A percentile compares a stretch with the other conserved stretches of the same genome.
Evolutionary conservation across 768 basidiomycete species (phyloP).

Genomic region (Boletus rex-veris): DNA sequence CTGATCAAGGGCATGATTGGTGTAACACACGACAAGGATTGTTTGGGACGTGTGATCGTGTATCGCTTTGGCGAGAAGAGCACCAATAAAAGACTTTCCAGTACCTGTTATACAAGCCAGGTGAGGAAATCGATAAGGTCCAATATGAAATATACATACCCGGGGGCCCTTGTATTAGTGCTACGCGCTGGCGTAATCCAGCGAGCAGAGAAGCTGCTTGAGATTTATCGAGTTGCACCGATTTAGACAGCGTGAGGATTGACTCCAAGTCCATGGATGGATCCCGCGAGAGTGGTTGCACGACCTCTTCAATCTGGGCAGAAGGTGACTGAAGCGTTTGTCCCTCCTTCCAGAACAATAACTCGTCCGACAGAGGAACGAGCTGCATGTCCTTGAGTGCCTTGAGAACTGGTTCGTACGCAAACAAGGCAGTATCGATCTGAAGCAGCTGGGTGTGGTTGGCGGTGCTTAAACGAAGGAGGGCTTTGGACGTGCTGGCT

Average conservation of each 20-base stretch:
- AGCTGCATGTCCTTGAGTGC: conserved; percentile 47
- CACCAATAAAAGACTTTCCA: conserved; percentile 73
- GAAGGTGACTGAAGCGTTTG: conserved; percentile 7
- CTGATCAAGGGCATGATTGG: conserved; percentile 73
- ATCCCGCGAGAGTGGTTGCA: conserved; percentile 29
- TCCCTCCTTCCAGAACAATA: conserved; percentile 51
- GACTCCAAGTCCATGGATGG: conserved; percentile 39
- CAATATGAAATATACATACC: conserved; percentile 35
- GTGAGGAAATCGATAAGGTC: not conserved
- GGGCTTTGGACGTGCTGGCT: conserved; percentile 36
- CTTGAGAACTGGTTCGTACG: conserved; percentile 59
- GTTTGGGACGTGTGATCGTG: conserved; percentile 44
- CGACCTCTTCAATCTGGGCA: conserved; percentile 12
- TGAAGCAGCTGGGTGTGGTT: conserved; percentile 45
- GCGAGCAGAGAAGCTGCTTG: conserved; percentile 47
- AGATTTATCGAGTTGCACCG: conserved; percentile 49
- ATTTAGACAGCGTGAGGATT: conserved; percentile 35
- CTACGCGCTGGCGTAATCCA: conserved; percentile 53
- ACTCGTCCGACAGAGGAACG: conserved; percentile 49
- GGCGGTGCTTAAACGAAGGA: conserved; percentile 39
- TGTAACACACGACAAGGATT: conserved; percentile 70
- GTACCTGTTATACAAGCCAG: conserved; percentile 45
- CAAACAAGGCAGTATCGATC: conserved; percentile 60
- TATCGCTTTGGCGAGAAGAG: conserved; percentile 58
- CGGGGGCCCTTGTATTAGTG: conserved; percentile 70